Conservation (phyloP, 2,329 filamentous ascomycete species). For the Exophiala phaeomuriformis region DNA sequence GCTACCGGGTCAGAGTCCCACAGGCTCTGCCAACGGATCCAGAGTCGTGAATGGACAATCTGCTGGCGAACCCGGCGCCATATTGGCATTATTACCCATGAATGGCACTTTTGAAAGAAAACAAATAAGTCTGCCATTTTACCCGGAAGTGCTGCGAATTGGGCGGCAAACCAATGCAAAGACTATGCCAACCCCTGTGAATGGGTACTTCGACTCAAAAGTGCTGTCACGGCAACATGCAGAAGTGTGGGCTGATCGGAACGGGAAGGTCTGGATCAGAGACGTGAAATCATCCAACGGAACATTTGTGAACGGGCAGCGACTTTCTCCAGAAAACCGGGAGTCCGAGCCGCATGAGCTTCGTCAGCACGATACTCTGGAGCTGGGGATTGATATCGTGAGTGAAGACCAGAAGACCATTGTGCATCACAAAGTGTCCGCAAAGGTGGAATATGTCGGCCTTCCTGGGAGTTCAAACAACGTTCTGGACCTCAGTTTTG, state of each 20-base stretch:
- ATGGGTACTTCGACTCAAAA: slow-evolving; percentile 97
- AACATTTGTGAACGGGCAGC: slow-evolving; percentile 90
- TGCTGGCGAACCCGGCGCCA: slow-evolving; percentile 57
- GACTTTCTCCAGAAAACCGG: slow-evolving; percentile 85
- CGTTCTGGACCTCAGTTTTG: slow-evolving; percentile 72
- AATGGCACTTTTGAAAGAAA: slow-evolving; percentile 97
- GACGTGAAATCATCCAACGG: slow-evolving; percentile 98
- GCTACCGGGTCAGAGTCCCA: slow-evolving; percentile 61
- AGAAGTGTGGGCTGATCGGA: slow-evolving; percentile 82
- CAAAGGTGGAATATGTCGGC: slow-evolving; percentile 92
- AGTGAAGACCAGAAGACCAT: slow-evolving; percentile 98
- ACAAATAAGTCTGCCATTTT: slow-evolving; percentile 86
- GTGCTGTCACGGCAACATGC: slow-evolving; percentile 93
- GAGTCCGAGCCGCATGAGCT: slow-evolving; percentile 95
- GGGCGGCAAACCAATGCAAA: slow-evolving; percentile 96
- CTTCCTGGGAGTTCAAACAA: slow-evolving; percentile 68
- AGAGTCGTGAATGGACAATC: slow-evolving; percentile 38
- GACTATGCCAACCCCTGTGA: slow-evolving; percentile 79
- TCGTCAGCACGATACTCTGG: slow-evolving; percentile 81
- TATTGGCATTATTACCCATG: slow-evolving; percentile 78
- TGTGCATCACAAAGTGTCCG: slow-evolving; percentile 95
- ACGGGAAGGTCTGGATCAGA: slow-evolving; percentile 86
- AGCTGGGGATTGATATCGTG: slow-evolving; percentile 96
- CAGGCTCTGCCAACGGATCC: slow-evolving; percentile 57
- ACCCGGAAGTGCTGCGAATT: slow-evolving; percentile 88